Conservation (phyloP, 1,284 basidiomycete species). For the Sanguinoderma infundibulare region DNA sequence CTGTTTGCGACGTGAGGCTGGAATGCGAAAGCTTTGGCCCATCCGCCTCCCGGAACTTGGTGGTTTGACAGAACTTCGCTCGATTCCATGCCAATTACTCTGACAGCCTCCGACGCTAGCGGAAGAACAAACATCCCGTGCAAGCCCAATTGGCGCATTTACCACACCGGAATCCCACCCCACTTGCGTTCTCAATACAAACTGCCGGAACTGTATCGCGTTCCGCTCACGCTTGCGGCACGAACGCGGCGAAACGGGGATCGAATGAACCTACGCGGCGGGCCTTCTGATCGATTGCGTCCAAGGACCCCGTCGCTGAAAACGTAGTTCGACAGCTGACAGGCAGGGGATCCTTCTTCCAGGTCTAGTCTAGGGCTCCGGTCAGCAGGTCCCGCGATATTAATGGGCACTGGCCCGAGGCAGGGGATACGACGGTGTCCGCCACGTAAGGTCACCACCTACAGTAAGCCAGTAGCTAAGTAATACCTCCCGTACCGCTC, state of each 20-base stretch:
- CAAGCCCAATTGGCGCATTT: not conserved
- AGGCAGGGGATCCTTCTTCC: slow-evolving; percentile 7
- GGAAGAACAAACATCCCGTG: not conserved
- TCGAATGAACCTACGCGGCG: slow-evolving; percentile 9
- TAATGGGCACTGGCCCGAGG: slow-evolving; percentile 11
- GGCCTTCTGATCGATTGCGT: slow-evolving; percentile 5
- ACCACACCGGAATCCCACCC: not conserved
- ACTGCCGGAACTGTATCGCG: not conserved
- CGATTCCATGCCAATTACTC: not conserved
- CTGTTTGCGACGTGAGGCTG: not conserved
- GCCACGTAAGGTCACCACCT: not conserved
- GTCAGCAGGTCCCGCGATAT: slow-evolving; percentile 17
- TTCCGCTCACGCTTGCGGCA: slow-evolving; percentile 11
- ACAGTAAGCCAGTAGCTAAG: not conserved
- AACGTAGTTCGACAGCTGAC: slow-evolving; percentile 9
- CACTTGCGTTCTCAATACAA: not conserved
- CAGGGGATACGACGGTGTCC: not conserved
- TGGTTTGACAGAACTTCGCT: slow-evolving; percentile 1
- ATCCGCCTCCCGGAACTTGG: not conserved
- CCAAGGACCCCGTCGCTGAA: slow-evolving; percentile 5
- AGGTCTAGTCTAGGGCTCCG: slow-evolving; percentile 11
- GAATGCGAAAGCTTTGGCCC: not conserved
- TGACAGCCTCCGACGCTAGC: slow-evolving; percentile 2
- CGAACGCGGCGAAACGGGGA: slow-evolving; percentile 20
- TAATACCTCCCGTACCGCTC: not conserved